A percentile compares a stretch with the other conserved stretches of the same genome.
Evolutionary conservation across 352 stramenopile species (phyloP).

Genomic region (Globisporangium iwayamae): DNA sequence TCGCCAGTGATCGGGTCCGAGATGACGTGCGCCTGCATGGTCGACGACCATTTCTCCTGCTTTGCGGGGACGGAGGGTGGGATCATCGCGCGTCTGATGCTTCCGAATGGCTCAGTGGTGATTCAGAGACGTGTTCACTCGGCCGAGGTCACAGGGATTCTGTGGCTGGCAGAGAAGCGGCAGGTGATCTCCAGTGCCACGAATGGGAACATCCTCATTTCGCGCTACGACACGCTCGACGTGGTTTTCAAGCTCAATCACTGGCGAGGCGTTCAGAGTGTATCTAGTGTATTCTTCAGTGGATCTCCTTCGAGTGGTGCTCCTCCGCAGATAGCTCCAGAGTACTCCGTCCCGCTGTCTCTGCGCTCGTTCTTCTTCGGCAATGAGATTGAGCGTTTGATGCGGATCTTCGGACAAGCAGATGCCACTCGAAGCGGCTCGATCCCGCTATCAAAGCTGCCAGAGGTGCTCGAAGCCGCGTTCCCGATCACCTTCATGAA

Average conservation of each 20-base stretch:
- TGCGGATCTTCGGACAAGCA: slow-evolving; percentile 21
- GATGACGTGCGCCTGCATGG: slow-evolving; percentile 27
- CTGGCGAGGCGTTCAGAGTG: slow-evolving; percentile 32
- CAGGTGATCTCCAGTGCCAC: slow-evolving; percentile 27
- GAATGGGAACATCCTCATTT: slow-evolving; percentile 35
- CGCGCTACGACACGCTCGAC: slow-evolving; percentile 29
- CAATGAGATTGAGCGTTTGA: slow-evolving; percentile 35
- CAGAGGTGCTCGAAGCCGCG: slow-evolving; percentile 19
- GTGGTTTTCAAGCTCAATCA: slow-evolving; percentile 35
- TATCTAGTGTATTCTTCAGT: slow-evolving; percentile 19
- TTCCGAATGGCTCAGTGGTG: slow-evolving; percentile 33
- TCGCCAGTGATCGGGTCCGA: slow-evolving; percentile 23
- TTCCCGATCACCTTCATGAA: slow-evolving; percentile 17
- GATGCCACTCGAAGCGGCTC: slow-evolving; percentile 4
- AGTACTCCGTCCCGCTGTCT: slow-evolving; percentile 28
- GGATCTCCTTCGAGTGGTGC: background rate
- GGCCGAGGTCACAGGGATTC: slow-evolving; percentile 20
- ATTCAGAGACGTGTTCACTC: slow-evolving; percentile 25
- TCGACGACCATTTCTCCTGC: slow-evolving; percentile 41
- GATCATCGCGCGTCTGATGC: slow-evolving; percentile 30
- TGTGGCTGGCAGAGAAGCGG: slow-evolving; percentile 17
- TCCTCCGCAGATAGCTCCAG: background rate
- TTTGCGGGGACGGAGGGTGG: slow-evolving; percentile 39
- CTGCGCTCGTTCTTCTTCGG: slow-evolving; percentile 30
- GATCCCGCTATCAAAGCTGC: slow-evolving; percentile 18